Evolutionary conservation across 208 protist species (phyloP).

Genomic region (Plasmodiophora brassicae): DNA sequence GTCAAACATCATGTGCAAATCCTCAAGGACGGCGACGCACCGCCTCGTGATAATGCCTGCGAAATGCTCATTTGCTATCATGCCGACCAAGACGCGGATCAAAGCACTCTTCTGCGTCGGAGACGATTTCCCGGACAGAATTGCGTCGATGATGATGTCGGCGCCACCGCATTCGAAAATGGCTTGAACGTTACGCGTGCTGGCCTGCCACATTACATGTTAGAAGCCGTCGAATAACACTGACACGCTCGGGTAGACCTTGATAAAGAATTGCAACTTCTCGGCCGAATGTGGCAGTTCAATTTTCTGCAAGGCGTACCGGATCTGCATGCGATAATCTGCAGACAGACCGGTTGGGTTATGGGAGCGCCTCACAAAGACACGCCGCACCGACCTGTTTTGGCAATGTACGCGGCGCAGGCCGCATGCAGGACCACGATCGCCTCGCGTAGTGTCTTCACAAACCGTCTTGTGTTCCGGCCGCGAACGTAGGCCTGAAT

Average conservation of each 20-base stretch:
- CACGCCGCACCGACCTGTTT: not conserved
- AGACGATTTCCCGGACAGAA: not conserved
- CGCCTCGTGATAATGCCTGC: not conserved
- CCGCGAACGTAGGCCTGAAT: not conserved
- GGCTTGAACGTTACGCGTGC: not conserved
- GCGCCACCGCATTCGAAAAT: not conserved
- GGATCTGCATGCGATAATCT: not conserved
- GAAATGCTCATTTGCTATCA: not conserved
- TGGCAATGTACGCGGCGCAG: not conserved
- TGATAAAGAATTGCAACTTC: not conserved
- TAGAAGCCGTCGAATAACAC: no score
- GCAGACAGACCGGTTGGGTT: not conserved
- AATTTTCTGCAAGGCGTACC: not conserved
- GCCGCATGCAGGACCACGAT: not conserved
- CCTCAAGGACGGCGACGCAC: no score
- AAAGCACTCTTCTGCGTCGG: not conserved
- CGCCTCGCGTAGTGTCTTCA: not conserved
- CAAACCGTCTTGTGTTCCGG: not conserved
- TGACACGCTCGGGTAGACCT: not conserved
- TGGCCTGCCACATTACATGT: not conserved
- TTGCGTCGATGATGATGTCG: not conserved
- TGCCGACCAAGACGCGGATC: not conserved
- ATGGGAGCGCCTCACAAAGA: not conserved
- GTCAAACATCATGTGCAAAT: no score
- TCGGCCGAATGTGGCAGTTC: not conserved